Conservation (phyloP, 148 eudicot genomes). For the Persicaria tinctoria region DNA sequence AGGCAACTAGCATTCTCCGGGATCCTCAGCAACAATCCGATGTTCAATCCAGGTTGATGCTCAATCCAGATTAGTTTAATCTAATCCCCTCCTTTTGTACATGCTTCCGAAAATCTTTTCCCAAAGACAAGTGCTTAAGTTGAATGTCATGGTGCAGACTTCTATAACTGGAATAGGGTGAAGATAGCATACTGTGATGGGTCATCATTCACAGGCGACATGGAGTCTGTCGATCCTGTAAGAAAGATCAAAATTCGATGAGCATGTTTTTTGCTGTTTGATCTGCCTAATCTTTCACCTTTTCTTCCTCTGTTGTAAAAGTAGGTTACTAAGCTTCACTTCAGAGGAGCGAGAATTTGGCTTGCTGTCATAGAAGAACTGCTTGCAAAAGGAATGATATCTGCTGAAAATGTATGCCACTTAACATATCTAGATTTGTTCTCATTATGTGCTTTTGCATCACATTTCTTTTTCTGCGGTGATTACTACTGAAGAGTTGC, state of each 20-base stretch:
- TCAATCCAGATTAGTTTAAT: background rate
- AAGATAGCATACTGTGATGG: conserved; percentile 93
- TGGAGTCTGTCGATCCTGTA: conserved; percentile 71
- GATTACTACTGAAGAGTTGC: background rate
- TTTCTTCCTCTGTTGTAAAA: background rate
- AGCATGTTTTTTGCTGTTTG: background rate
- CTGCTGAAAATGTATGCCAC: conserved; percentile 56
- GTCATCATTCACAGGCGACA: conserved; percentile 81
- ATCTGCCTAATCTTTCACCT: background rate
- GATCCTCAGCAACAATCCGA: conserved; percentile 43
- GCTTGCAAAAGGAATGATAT: conserved; percentile 68
- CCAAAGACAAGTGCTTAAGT: background rate
- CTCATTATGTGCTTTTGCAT: background rate
- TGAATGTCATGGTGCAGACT: conserved; percentile 32
- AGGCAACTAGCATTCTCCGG: conserved; percentile 60
- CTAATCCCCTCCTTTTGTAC: background rate
- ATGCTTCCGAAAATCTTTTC: background rate
- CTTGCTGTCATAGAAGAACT: conserved; percentile 77
- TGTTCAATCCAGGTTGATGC: conserved; percentile 56
- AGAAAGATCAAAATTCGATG: conserved; percentile 18
- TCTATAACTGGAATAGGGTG: conserved; percentile 85
- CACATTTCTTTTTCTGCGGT: background rate
- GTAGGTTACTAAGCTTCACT: conserved; percentile 65
- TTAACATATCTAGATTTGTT: background rate
- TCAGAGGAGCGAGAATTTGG: conserved; percentile 78